These are phyloP conservation scores for Fusarium devonianum DNA, from an alignment of 2,329 filamentous ascomycete genomes.

Conservation along the genomic window DNA sequence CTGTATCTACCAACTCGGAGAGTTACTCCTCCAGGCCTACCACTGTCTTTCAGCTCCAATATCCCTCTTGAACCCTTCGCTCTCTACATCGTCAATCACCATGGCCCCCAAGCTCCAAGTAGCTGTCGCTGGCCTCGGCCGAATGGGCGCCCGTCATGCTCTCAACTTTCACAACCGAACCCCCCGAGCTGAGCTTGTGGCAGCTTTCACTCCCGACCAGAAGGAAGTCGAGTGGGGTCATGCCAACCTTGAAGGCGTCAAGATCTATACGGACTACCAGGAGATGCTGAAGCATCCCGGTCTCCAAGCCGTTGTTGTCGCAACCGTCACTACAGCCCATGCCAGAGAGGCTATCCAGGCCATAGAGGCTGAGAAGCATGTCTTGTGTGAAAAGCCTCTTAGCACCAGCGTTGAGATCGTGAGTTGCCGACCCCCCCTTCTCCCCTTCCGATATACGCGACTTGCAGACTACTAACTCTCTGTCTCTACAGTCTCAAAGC, in stretches of 20 bases:
- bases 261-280: conserved; percentile 36
- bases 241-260: conserved; percentile 34
- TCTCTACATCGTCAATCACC: background rate
- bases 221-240: conserved; percentile 39
- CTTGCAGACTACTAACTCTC: background rate
- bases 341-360: conserved; percentile 41
- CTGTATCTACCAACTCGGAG: conserved; percentile 3
- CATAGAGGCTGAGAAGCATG: conserved; percentile 39
- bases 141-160: conserved; percentile 40
- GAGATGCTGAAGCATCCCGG: conserved; percentile 41
- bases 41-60: background rate
- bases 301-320: conserved; percentile 38
- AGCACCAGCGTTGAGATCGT: conserved; percentile 59
- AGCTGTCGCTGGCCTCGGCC: conserved; percentile 38
- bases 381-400: conserved; percentile 40
- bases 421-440: conserved; percentile 32
- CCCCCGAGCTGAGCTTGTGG: conserved; percentile 37
- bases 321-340: conserved; percentile 39
- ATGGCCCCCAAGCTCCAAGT: conserved; percentile 39
- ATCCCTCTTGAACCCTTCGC: background rate
- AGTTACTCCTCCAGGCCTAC: background rate
- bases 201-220: conserved; percentile 38
- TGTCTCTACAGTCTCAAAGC: conserved; percentile 57
- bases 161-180: conserved; percentile 40
- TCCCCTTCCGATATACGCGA: background rate